Evolutionary conservation across 2,329 filamentous ascomycete species (phyloP), one percentile per base, ranked within the genome.

Genomic region (Aureobasidium sp.): DNA sequence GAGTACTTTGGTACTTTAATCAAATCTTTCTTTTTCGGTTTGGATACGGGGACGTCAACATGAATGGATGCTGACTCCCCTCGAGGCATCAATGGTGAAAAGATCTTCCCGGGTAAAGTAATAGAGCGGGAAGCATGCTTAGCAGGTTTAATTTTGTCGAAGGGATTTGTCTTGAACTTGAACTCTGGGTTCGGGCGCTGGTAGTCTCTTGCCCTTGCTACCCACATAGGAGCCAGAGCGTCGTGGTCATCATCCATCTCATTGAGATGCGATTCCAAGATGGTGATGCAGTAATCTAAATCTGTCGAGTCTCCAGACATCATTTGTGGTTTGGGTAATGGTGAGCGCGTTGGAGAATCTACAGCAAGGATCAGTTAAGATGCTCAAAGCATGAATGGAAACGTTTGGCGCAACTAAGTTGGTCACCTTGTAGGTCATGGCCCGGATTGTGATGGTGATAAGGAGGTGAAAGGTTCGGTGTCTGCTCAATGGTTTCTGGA

Each of bases 1-100:
- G 64, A 66, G 58, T 71, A 74, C 8, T 55, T 55, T 2, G 72
- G 72, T 19, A 72, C 67, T 17, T 54, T 42, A 10, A 17, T 27
- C 16, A 32, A 30, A 14, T 6, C 3, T 1, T n/a, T n/a, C n/a
- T n/a, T n/a, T n/a, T n/a, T n/a, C n/a, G 2, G 25, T 12, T 50
- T 40, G 6, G 16, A 32, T 6, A 35, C 16, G 22, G 25, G 32
- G 25, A 40, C 12, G 10, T 21, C 12, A 21, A 12, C 47, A 2
- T 19, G 19, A 17, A 21, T 17, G 5, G 10, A 22, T 4, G 32
- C 30, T 10, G 45, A 29, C 11, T 49, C 45, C 5, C 45, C 34
- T 37, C 16, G 38, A 16, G 34, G 32, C 14, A 29, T 49, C 10
- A 6, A 17, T 16, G 6, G 10, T 14, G 38, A 24, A 17, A 40